Evolutionary conservation across 139 green algal genomes (phyloP).

Genomic region (Bryopsis sp.): DNA sequence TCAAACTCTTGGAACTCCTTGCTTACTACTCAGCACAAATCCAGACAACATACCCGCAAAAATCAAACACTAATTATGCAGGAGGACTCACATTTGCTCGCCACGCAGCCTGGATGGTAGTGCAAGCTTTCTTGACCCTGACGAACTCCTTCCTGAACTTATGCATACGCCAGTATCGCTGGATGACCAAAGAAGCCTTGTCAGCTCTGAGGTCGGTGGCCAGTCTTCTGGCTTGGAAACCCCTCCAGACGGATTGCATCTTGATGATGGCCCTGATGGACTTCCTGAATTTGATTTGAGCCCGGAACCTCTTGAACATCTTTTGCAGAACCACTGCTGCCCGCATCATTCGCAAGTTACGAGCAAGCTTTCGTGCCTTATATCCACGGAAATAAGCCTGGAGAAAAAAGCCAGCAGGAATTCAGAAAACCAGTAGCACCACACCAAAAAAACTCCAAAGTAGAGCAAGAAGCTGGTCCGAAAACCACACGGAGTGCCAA

Average conservation of each 20-base stretch:
- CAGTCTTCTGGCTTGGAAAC: constrained; percentile 3
- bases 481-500: constrained; percentile 6
- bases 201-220: constrained; percentile 19
- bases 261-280: constrained; percentile 22
- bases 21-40: constrained; percentile 10
- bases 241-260: constrained; percentile 40
- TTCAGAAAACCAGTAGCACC: not conserved
- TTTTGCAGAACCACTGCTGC: constrained; percentile 53
- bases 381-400: constrained; percentile 42
- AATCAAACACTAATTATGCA: too few relatives aligned
- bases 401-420: constrained; percentile 1
- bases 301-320: constrained; percentile 24
- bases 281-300: constrained; percentile 26
- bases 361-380: constrained; percentile 35
- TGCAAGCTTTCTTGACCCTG: constrained; percentile 15
- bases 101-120: constrained; percentile 34
- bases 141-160: constrained; percentile 20
- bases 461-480: constrained; percentile 4
- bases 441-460: not conserved
- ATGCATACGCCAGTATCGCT: constrained; percentile 24
- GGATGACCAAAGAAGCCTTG: constrained; percentile 27
- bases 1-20: constrained; percentile 4
- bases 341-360: constrained; percentile 24
- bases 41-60: too few relatives aligned
- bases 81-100: too few relatives aligned